Evolutionary conservation across 495 filamentous ascomycete genomes (phyloP), one percentile per base, ranked within the genome.

Genomic region (Aspergillus ostianus): DNA sequence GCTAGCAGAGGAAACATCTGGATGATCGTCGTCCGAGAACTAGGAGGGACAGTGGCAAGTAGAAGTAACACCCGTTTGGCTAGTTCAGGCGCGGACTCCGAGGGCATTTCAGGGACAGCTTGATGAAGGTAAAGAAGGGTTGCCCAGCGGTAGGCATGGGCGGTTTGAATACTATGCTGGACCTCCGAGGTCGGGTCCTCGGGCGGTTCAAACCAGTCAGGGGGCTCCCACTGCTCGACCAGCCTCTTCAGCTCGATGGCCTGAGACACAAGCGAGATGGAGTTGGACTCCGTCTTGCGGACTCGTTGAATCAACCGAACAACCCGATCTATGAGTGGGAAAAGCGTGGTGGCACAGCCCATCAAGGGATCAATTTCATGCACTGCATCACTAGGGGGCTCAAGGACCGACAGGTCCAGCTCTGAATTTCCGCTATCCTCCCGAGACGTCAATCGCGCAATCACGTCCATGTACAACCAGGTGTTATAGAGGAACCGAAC

Each of bases 401-500:
- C 54, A 66, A 75, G 62, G 54, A 71, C 54, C 49, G 61, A 82
- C 55, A 59, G 64, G 48, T 88, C 83, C 54, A 87, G 75, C 55
- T 82, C 77, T 55, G 78, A 79, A 15, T 74, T 71, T 1, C 84
- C 82, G 19, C 85, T 82, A 5, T 83, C 82, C 55, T 85, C 84
- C 20, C 86, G 73, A 15, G 87, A 87, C 0, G 89, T 92, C 32
- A 93, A 71, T 12, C 88, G 84, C 20, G 89, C 86, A 59, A 93
- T 87, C 41, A 92, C 90, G 71, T 93, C 88, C 85, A 91, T 89
- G 64, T 92, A 93, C 18, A 91, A 79, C 85, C 85, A 92, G 9
- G 88, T 86, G 68, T 90, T 92, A 68, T 87, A 88, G 45, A 93
- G 73, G 64, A 92, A 92, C 45, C 82, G 82, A 51, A 92, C 73